A percentile compares a stretch with the other conserved stretches of the same genome.
Evolutionary conservation across 106 monocot species (phyloP).

Genomic region (Hemerocallis citrina): DNA sequence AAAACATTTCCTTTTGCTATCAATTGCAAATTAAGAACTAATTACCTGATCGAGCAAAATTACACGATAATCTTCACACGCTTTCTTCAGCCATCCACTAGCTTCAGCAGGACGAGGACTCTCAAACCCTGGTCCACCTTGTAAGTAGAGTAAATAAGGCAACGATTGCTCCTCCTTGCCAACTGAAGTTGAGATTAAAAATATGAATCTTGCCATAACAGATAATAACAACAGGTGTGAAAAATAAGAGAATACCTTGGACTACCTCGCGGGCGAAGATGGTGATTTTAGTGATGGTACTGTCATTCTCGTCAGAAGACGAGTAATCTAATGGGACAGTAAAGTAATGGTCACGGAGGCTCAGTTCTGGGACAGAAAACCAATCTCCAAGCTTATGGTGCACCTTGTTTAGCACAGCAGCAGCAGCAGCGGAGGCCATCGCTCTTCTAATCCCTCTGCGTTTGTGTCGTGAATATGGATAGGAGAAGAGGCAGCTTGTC

Average conservation of each 20-base stretch:
- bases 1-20: not conserved
- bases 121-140: slow-evolving; percentile 98
- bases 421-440: slow-evolving; percentile 8
- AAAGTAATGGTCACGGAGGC: slow-evolving; percentile 85
- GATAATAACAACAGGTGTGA: too few relatives aligned
- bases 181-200: slow-evolving; percentile 20
- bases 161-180: slow-evolving; percentile 68
- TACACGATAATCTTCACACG: slow-evolving; percentile 81
- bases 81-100: slow-evolving; percentile 92
- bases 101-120: slow-evolving; percentile 87
- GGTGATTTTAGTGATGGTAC: slow-evolving; percentile 34
- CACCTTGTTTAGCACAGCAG: not conserved
- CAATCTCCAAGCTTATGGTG: slow-evolving; percentile 52
- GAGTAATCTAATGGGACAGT: slow-evolving; percentile 76
- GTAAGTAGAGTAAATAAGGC: slow-evolving; percentile 75
- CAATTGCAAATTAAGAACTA: not conserved
- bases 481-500: not conserved
- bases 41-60: slow-evolving; percentile 84
- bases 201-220: too few relatives aligned
- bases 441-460: not conserved
- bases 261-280: slow-evolving; percentile 89
- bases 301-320: not conserved
- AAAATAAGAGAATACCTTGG: slow-evolving; percentile 39
- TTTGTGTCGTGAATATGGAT: not conserved
- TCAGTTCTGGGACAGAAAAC: slow-evolving; percentile 86